phyloP scores from a whole-genome alignment of 2,329 filamentous ascomycete species.

The Trichophyton verrucosum region DNA sequence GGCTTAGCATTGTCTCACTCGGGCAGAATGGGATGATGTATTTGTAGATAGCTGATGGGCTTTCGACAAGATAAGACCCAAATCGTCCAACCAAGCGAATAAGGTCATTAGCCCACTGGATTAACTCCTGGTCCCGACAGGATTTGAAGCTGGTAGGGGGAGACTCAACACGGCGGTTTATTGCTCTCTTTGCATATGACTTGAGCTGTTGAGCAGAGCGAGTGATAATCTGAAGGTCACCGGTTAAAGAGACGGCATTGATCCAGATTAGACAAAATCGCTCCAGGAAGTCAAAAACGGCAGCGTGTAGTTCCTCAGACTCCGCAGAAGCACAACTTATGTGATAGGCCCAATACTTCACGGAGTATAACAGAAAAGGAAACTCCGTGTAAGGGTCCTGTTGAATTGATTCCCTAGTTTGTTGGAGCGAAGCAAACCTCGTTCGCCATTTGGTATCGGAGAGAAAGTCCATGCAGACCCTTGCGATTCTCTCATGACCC shows the following conservation, averaged over 20 bases:
- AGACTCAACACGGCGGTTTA: not conserved
- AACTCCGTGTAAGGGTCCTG: too few relatives aligned
- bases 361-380: too few relatives aligned
- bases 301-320: not conserved
- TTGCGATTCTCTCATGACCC: conserved; percentile 15
- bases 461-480: conserved; percentile 17
- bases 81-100: conserved; percentile 29
- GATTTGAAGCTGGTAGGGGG: not conserved
- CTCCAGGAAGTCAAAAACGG: conserved; percentile 7
- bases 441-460: not conserved
- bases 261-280: conserved; percentile 24
- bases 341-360: conserved; percentile 2
- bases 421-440: too few relatives aligned
- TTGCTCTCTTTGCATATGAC: conserved; percentile 11
- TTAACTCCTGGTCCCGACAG: conserved; percentile 5
- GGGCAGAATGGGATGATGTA: conserved; percentile 32
- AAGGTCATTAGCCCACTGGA: conserved; percentile 25
- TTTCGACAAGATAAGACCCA: conserved; percentile 16
- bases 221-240: conserved; percentile 19
- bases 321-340: not conserved
- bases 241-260: conserved; percentile 16
- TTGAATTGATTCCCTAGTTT: too few relatives aligned
- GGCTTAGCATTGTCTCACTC: conserved; percentile 22
- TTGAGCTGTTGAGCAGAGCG: conserved; percentile 19
- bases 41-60: conserved; percentile 27